A percentile compares a stretch with the other conserved stretches of the same genome.
phyloP scores from a whole-genome alignment of 2,329 filamentous ascomycete genomes.

The Proliferodiscus dingleyae region DNA sequence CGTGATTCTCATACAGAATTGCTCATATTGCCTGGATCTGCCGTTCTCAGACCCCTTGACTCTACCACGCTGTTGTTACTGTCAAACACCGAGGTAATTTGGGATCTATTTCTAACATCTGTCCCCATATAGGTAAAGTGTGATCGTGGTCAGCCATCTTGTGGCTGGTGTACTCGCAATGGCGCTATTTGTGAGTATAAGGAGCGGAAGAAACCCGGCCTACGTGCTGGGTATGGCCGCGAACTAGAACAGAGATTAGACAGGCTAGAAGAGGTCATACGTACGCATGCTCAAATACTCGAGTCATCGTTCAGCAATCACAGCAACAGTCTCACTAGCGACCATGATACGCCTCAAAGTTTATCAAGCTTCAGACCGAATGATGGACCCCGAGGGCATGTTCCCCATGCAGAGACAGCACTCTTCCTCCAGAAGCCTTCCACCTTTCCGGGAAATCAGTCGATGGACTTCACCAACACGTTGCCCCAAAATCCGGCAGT shows the following conservation, averaged over 20 bases:
- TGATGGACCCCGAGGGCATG: conserved; percentile 43
- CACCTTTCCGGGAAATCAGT: conserved; percentile 43
- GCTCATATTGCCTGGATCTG: no score
- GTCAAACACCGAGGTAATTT: no score
- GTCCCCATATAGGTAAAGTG: conserved; percentile 56
- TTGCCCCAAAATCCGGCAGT: conserved; percentile 42
- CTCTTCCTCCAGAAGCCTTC: conserved; percentile 59
- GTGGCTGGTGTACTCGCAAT: conserved; percentile 64
- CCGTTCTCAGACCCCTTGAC: no score
- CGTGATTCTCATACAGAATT: no score
- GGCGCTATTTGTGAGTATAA: conserved; percentile 61
- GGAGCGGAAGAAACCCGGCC: conserved; percentile 62
- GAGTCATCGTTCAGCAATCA: conserved; percentile 47
- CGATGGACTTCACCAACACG: conserved; percentile 43
- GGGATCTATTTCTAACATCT: background rate
- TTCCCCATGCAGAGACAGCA: conserved; percentile 51
- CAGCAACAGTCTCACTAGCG: conserved; percentile 44
- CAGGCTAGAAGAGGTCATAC: conserved; percentile 61
- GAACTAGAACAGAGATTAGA: conserved; percentile 70
- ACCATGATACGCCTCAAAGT: conserved; percentile 53
- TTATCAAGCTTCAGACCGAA: conserved; percentile 43
- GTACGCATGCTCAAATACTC: conserved; percentile 61
- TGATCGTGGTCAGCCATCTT: conserved; percentile 69
- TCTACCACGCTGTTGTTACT: background rate
- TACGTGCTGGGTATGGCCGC: conserved; percentile 62